Conservation (phyloP, 306 rosid genomes). For the Citrullus amarus region DNA sequence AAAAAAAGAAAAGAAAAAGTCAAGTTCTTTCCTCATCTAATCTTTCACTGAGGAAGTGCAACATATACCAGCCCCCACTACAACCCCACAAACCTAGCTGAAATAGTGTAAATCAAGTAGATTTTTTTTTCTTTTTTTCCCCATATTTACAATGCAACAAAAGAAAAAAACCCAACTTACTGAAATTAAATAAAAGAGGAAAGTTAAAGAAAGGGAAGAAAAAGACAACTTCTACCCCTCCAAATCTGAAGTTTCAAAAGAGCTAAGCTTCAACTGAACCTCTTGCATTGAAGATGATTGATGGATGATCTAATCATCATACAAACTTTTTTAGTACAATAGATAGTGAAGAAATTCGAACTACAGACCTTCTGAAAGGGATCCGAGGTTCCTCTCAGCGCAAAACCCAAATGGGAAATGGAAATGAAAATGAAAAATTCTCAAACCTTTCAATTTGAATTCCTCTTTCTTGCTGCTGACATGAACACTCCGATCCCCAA, state of each 20-base stretch:
- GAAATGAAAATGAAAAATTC: not conserved
- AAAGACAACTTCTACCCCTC: not conserved
- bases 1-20: not conserved
- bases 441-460: constrained; percentile 39
- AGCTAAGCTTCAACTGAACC: not conserved
- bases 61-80: constrained; percentile 13
- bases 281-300: not conserved
- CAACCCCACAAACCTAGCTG: not conserved
- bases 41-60: not conserved
- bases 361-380: constrained; percentile 4
- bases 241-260: not conserved
- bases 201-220: not conserved
- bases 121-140: not conserved
- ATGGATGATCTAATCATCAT: not conserved
- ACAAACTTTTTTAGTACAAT: too few species aligned
- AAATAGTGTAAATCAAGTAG: not conserved
- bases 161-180: not conserved
- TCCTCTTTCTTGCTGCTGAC: constrained; percentile 65
- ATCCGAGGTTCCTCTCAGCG: constrained; percentile 99
- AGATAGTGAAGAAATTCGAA: too few species aligned
- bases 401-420: constrained; percentile 20
- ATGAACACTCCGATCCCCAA: constrained; percentile 90
- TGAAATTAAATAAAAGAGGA: not conserved
- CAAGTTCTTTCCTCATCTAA: not conserved
- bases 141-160: not conserved